Percentiles rank a stretch among this genome's conserved stretches.
Evolutionary conservation across 2,329 filamentous ascomycete genomes (phyloP).

Genomic region (Colletotrichum sublineola): DNA sequence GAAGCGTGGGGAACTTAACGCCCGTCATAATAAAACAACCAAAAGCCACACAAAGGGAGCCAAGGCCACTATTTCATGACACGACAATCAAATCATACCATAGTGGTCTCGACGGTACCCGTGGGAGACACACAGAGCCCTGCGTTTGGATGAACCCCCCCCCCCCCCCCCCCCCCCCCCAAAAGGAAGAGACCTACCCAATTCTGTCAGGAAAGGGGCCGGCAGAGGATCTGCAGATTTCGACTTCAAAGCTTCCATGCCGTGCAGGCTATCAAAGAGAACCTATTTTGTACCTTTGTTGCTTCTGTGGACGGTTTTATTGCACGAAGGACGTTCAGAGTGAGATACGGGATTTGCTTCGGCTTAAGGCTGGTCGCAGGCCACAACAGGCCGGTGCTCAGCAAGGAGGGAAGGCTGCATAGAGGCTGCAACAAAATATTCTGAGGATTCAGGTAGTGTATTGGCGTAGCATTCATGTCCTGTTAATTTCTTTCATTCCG

Average conservation of each 20-base stretch:
- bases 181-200: background rate
- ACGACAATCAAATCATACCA: constrained; percentile 12
- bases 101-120: background rate
- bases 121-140: background rate
- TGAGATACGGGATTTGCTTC: constrained; percentile 12
- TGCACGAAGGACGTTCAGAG: background rate
- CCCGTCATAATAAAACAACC: background rate
- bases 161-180: background rate
- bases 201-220: background rate
- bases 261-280: background rate
- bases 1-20: constrained; percentile 19
- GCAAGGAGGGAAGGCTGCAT: background rate
- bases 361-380: background rate
- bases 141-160: background rate
- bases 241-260: constrained; percentile 16
- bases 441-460: background rate
- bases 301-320: background rate
- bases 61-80: background rate
- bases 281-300: too few species aligned
- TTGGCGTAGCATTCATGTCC: background rate
- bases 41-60: too few species aligned
- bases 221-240: background rate
- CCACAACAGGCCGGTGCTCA: background rate
- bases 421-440: background rate
- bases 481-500: background rate